phyloP scores from a whole-genome alignment of 1,139 yeast genomes.

The Hemisphaericaspora xylofermentans region DNA sequence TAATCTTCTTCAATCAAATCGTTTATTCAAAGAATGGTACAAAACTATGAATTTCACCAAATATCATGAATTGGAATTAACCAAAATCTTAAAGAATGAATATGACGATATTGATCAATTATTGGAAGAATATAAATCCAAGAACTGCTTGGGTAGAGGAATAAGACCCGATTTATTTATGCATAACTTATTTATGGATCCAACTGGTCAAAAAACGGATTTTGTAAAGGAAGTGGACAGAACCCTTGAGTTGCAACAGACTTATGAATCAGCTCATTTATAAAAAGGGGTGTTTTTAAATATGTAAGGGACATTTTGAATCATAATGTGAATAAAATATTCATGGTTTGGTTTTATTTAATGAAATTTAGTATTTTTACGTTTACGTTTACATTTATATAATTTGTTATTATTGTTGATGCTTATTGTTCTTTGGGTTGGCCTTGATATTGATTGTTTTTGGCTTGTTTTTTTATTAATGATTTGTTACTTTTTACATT shows the following conservation, averaged over 20 bases:
- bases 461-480: too few relatives aligned
- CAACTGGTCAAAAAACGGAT: conserved; percentile 14
- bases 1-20: conserved; percentile 25
- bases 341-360: too few relatives aligned
- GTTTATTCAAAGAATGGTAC: conserved; percentile 25
- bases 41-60: conserved; percentile 25
- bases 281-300: too few relatives aligned
- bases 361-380: too few relatives aligned
- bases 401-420: too few relatives aligned
- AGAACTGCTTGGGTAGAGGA: conserved; percentile 16
- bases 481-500: too few relatives aligned
- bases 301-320: too few relatives aligned
- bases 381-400: too few relatives aligned
- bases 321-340: too few relatives aligned
- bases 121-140: conserved; percentile 8
- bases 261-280: conserved; percentile 1
- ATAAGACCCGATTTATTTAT: conserved; percentile 29
- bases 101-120: conserved; percentile 10
- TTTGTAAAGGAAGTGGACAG: conserved; percentile 19
- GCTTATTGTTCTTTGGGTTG: too few relatives aligned
- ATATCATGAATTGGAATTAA: conserved; percentile 29
- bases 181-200: conserved; percentile 19
- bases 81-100: conserved; percentile 13
- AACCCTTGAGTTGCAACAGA: conserved; percentile 5
- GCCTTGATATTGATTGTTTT: too few relatives aligned